These are phyloP conservation scores for Escallonia herrerae DNA, from an alignment of 129 eudicot species.

Conservation along the genomic window DNA sequence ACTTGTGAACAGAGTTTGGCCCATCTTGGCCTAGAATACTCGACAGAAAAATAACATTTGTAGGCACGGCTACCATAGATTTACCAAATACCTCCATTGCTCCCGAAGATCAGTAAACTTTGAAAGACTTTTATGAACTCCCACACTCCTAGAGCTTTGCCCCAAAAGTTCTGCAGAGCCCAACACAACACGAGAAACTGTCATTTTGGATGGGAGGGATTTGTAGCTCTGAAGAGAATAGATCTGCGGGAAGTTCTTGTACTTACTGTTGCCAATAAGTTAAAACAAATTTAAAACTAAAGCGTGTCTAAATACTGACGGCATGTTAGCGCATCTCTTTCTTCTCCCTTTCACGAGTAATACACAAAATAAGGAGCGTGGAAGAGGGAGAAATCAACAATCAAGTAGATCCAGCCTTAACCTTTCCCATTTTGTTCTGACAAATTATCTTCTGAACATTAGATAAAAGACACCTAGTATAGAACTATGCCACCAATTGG, in stretches of 20 bases:
- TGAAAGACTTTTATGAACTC: constrained; percentile 1
- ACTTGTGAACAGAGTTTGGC: constrained; percentile 73
- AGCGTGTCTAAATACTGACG: not conserved
- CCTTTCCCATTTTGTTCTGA: too few relatives aligned
- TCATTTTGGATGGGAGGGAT: constrained; percentile 1
- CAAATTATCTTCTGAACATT: too few relatives aligned
- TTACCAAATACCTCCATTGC: constrained; percentile 92
- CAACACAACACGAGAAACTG: constrained; percentile 22
- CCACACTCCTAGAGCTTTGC: constrained; percentile 6
- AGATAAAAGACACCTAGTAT: too few relatives aligned
- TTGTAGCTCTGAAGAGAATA: not conserved
- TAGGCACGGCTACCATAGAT: constrained; percentile 63
- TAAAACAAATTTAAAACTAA: too few relatives aligned
- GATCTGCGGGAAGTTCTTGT: not conserved
- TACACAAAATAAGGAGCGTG: too few relatives aligned
- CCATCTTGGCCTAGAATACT: constrained; percentile 90
- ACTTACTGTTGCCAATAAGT: not conserved
- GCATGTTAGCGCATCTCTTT: not conserved
- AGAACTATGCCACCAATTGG: too few relatives aligned
- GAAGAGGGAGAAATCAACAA: too few relatives aligned
- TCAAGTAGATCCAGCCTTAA: too few relatives aligned
- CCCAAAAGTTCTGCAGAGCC: constrained; percentile 40
- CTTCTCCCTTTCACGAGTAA: not conserved
- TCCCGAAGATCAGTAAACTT: constrained; percentile 12
- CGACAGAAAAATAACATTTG: constrained; percentile 87